Base-by-base conservation (phyloP, 192 early-diverging fungal genomes). In the Coemansia sp. region DNA sequence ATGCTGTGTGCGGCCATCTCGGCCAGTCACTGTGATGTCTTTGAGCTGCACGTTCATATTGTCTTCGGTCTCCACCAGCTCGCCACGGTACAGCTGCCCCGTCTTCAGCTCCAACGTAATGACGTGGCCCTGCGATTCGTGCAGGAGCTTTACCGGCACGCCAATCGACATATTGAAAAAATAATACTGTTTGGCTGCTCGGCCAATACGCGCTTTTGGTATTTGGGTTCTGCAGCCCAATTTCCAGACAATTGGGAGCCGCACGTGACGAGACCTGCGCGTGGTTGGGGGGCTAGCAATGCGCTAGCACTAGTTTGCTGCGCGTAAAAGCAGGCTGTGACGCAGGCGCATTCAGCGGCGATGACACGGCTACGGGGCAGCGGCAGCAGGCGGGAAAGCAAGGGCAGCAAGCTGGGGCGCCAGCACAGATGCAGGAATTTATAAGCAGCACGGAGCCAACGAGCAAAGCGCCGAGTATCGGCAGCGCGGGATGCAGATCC, bases 1-100 rank as follows among this genome's bases (percentile, higher is more conserved):
- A 58, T 96, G 92, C 58, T 87, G 81, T 26, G 90, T 84, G 45
- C 89, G 86, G 16, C 96, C 96, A 65, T 99, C 96, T 36, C 94
- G 85, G 59, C 82, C 84, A 4, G 94, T 96, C 38, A 93, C 91
- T 23, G 89, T 90, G 52, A 99, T 93, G 55, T 97, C 91, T 61
- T 85, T 87, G 56, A 99, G 83, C 80, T 97, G 96, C 36, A 97
- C 87, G 62, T 99, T 99, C 96, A 99, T 99, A 77, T 97, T 99
- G 80, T 99, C 96, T 75, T 99, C 96, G 42, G 91, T 87, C 68
- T 99, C 94, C 32, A 91, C 81, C 21, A 99, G 85, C 60, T 88
- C 90, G 42, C 96, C 96, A 51, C 96, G 90, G 82, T 96, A 97
- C 40, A 93, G 82, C 53, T 89, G 85, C 39, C 93, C 93, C 53